A percentile compares a stretch with the other conserved stretches of the same genome.
Evolutionary conservation across 371 early-diverging fungal species (phyloP).

Genomic region (Paraphysoderma sedebokerense): DNA sequence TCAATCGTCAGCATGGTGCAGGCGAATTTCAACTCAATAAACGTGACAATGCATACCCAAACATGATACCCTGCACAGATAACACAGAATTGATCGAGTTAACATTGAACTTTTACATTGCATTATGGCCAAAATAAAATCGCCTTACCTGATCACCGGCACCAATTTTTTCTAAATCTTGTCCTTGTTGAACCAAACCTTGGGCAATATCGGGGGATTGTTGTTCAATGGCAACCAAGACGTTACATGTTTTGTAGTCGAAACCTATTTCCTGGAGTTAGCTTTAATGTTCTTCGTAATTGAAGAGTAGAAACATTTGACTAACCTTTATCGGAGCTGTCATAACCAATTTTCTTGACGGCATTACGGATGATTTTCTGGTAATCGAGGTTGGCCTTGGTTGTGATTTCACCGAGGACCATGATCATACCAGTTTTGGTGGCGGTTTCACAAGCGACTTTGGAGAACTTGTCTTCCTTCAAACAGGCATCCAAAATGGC

Average conservation of each 20-base stretch:
- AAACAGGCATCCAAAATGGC: constrained; percentile 98
- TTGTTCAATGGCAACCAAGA: constrained; percentile 96
- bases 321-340: constrained; percentile 89
- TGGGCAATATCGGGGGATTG: constrained; percentile 98
- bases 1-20: constrained; percentile 20
- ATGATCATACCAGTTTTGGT: constrained; percentile 99
- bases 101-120: too few relatives aligned
- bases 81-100: too few relatives aligned
- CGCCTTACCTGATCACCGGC: constrained; percentile 99
- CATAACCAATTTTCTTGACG: constrained; percentile 97
- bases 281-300: too few relatives aligned
- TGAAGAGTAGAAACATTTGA: too few relatives aligned
- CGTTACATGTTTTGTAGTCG: constrained; percentile 99
- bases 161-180: constrained; percentile 89
- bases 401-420: constrained; percentile 99
- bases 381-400: constrained; percentile 91
- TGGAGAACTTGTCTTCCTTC: constrained; percentile 85
- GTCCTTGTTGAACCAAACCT: constrained; percentile 78
- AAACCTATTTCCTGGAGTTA: too few relatives aligned
- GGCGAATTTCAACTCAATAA: background rate
- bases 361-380: constrained; percentile 95
- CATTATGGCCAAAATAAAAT: too few relatives aligned
- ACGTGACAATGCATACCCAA: constrained; percentile 39
- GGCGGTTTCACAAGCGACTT: constrained; percentile 98
- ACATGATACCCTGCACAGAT: constrained; percentile 97